phyloP scores from a whole-genome alignment of 805 yeast genomes.

The Candida insectorum region DNA sequence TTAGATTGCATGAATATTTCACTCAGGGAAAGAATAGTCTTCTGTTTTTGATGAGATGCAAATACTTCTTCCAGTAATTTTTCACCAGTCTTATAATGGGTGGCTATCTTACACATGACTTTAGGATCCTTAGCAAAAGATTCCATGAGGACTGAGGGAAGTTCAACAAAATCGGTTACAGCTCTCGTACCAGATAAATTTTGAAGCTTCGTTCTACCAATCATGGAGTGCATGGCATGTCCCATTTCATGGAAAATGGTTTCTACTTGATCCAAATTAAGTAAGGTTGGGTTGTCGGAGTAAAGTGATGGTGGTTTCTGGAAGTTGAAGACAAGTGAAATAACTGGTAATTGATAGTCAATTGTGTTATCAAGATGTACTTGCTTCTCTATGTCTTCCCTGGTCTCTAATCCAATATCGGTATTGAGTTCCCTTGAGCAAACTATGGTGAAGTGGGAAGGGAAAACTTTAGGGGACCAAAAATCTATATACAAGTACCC shows the following conservation, averaged over 20 bases:
- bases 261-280: constrained; percentile 78
- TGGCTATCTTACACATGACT: constrained; percentile 70
- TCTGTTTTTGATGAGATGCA: constrained; percentile 48
- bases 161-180: constrained; percentile 92
- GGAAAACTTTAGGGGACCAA: constrained; percentile 74
- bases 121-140: constrained; percentile 80
- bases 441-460: constrained; percentile 94
- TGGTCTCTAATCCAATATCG: constrained; percentile 32
- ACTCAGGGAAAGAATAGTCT: constrained; percentile 54
- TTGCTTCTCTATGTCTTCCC: constrained; percentile 17
- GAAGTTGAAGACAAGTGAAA: constrained; percentile 86
- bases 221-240: constrained; percentile 97
- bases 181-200: constrained; percentile 94
- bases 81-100: constrained; percentile 65
- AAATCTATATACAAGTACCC: constrained; percentile 89
- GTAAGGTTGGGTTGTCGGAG: constrained; percentile 44
- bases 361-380: constrained; percentile 43
- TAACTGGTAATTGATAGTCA: constrained; percentile 79
- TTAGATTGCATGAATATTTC: constrained; percentile 85
- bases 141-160: constrained; percentile 96
- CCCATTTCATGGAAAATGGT: constrained; percentile 99
- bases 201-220: constrained; percentile 86
- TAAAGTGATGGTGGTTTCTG: constrained; percentile 20
- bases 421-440: constrained; percentile 81
- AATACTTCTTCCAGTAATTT: constrained; percentile 51